Base-by-base conservation (phyloP, 495 filamentous ascomycete species). In the Chaetomidium leptoderma region DNA sequence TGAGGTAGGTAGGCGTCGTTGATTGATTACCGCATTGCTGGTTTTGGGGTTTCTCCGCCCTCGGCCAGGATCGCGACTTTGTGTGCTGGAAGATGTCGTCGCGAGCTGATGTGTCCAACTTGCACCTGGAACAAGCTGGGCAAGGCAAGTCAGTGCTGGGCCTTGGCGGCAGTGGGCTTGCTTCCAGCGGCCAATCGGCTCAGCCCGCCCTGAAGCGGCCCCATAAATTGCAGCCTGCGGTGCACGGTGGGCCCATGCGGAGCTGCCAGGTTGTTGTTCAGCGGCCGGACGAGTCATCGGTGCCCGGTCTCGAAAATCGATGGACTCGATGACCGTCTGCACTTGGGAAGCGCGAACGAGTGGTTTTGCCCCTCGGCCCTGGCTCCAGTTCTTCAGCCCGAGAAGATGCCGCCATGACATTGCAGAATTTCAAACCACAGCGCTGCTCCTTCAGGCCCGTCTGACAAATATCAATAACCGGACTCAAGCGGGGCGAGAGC, bases 141-240 rank as follows among this genome's bases (percentile, higher is more conserved):
- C n/a, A n/a, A n/a, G n/a, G n/a, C n/a, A 42, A 21, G n/a, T 19
- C 17, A 21, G n/a, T 19, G 4, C 10, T 14, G 23, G 32, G 42
- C 29, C 45, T 35, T 49, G 30, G 30, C 37, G 14, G 48, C 48
- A 30, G 11, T n/a, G 44, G 29, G n/a, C 13, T 10, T n/a, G n/a
- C n/a, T n/a, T n/a, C 16, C 27, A 19, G 45, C 27, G 42, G 23
- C 63, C 63, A 66, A 63, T 63, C 63, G 60, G 66, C 42, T 55
- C 55, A 33, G 53, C 57, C 65, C 63, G 60, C 58, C 23, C 5
- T 14, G n/a, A 21, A 26, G 1, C 26, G 49, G n/a, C 39, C 6
- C 43, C 36, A 53, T 14, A 40, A 35, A 26, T 52, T n/a, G 47
- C 36, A 32, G 35, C 30, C 47, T 2, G 29, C 32, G 13, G 3